Evolutionary conservation across 129 eudicot genomes (phyloP).

Genomic region (Helianthus annuus): HanXRQr2.0-SUNRISE NC_035445.2:31576553-31577052

Average conservation of each 20-base stretch:
- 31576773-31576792: slow-evolving; percentile 49
- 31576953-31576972: slow-evolving; percentile 25
- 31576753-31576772: slow-evolving; percentile 79
- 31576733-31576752: slow-evolving; percentile 37
- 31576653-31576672: slow-evolving; percentile 26
- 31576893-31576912: slow-evolving; percentile 39
- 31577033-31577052: no score
- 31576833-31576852: slow-evolving; percentile 40
- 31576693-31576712: slow-evolving; percentile 32
- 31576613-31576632: slow-evolving; percentile 39
- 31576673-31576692: no score
- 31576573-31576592: slow-evolving; percentile 58
- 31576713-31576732: slow-evolving; percentile 46
- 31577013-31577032: slow-evolving; percentile 28
- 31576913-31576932: slow-evolving; percentile 19
- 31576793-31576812: slow-evolving; percentile 35
- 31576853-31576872: slow-evolving; percentile 55
- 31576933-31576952: slow-evolving; percentile 24
- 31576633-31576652: slow-evolving; percentile 57
- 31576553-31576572: slow-evolving; percentile 51
- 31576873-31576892: slow-evolving; percentile 36
- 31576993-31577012: slow-evolving; percentile 26
- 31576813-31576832: slow-evolving; percentile 34
- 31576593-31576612: slow-evolving; percentile 25
- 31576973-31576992: slow-evolving; percentile 13